Conservation (phyloP, 2,329 filamentous ascomycete species). For the Scortechinia acanthostroma region DNA sequence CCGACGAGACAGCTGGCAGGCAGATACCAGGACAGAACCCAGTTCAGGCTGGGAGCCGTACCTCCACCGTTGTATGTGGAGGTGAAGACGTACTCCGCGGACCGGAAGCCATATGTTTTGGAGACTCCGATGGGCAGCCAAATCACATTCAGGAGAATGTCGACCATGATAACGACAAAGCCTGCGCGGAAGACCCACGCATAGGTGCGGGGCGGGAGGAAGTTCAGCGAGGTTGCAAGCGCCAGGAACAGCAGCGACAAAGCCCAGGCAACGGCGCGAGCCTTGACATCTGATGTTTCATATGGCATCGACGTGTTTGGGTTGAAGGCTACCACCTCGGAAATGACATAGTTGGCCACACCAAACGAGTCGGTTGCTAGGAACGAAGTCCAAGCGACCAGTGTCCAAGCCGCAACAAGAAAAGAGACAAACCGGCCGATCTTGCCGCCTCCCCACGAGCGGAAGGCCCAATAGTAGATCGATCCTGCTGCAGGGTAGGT, state of each 20-base stretch:
- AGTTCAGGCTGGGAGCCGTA: slow-evolving; percentile 13
- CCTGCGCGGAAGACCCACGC: slow-evolving; percentile 28
- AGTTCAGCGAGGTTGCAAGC: background rate
- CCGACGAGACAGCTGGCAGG: slow-evolving; percentile 15
- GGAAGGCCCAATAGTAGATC: slow-evolving; percentile 19
- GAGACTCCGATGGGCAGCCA: slow-evolving; percentile 34
- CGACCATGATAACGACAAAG: slow-evolving; percentile 27
- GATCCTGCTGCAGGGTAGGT: slow-evolving; percentile 17
- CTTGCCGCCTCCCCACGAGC: slow-evolving; percentile 11
- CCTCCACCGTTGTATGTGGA: slow-evolving; percentile 16
- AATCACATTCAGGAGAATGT: slow-evolving; percentile 34
- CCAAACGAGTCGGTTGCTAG: slow-evolving; percentile 3
- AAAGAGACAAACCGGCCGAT: slow-evolving; percentile 5
- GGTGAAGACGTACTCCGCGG: slow-evolving; percentile 32
- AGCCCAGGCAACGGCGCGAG: background rate
- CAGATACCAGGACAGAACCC: slow-evolving; percentile 17
- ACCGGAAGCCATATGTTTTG: slow-evolving; percentile 31
- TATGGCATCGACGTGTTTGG: background rate
- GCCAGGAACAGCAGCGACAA: background rate
- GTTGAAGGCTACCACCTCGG: background rate
- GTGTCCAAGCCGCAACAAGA: slow-evolving; percentile 5
- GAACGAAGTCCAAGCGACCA: slow-evolving; percentile 6
- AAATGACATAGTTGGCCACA: background rate
- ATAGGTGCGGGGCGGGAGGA: slow-evolving; percentile 20
- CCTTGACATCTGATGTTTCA: background rate